phyloP scores from a whole-genome alignment of 2,329 filamentous ascomycete genomes.

The Aspergillus sp. region DNA sequence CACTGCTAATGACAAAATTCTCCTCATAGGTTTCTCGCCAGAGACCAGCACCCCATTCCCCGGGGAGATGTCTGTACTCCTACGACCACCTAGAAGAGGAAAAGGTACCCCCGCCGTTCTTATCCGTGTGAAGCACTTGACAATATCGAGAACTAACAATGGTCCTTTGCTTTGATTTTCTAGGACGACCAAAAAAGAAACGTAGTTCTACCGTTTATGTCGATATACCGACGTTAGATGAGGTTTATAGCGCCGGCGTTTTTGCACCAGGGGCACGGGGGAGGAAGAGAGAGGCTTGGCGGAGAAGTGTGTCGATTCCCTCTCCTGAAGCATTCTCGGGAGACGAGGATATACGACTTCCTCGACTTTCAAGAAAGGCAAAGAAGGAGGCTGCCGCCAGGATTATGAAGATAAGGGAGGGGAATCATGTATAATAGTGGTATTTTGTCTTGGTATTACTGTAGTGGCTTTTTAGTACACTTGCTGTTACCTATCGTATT shows the following conservation, averaged over 20 bases:
- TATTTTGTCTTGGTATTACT: neutral
- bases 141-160: neutral
- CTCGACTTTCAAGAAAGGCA: neutral
- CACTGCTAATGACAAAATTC: constrained; percentile 7
- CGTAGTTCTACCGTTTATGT: neutral
- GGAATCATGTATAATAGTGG: neutral
- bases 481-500: neutral
- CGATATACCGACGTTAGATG: neutral
- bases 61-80: neutral
- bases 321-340: neutral
- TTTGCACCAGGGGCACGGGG: neutral
- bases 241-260: neutral
- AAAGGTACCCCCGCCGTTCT: neutral
- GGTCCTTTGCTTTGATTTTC: neutral
- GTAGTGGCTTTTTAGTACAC: neutral
- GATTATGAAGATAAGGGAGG: neutral
- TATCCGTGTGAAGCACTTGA: neutral
- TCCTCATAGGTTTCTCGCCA: neutral
- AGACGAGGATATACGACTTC: neutral
- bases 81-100: neutral
- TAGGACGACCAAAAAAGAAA: neutral
- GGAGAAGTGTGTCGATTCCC: neutral
- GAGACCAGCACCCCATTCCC: neutral
- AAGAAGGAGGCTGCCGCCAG: neutral
- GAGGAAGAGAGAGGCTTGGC: neutral